Conservation (phyloP, 2,329 filamentous ascomycete species). For the Colletotrichum sp. region DNA sequence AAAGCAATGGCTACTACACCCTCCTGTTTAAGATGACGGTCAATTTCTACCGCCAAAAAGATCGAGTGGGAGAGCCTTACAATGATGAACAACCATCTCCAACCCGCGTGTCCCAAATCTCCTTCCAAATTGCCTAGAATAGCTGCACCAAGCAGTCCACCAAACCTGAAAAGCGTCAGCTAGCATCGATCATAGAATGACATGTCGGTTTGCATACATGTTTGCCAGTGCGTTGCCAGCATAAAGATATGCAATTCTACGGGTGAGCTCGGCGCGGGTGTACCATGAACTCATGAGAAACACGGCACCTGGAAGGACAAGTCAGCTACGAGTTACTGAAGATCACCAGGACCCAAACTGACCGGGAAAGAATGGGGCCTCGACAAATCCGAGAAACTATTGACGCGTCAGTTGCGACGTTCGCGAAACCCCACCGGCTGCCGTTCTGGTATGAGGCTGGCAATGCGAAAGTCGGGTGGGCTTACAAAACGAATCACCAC, state of each 20-base stretch:
- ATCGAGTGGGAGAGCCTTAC: not conserved
- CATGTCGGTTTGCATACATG: slow-evolving; percentile 28
- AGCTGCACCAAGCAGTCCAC: slow-evolving; percentile 54
- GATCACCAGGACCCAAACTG: not conserved
- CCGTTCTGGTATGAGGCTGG: not conserved
- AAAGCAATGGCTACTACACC: slow-evolving; percentile 44
- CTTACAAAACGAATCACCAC: slow-evolving; percentile 47
- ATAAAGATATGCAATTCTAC: slow-evolving; percentile 53
- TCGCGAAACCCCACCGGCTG: not conserved
- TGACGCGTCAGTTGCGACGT: not conserved
- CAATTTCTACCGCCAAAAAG: not conserved
- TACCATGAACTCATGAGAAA: slow-evolving; percentile 54
- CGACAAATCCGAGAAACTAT: slow-evolving; percentile 40
- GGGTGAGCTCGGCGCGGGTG: slow-evolving; percentile 45
- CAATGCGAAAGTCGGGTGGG: not conserved
- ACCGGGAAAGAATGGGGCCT: slow-evolving; percentile 56
- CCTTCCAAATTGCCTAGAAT: slow-evolving; percentile 48
- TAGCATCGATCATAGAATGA: not conserved
- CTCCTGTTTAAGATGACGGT: slow-evolving; percentile 29
- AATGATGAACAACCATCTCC: slow-evolving; percentile 37
- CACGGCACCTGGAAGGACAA: slow-evolving; percentile 36
- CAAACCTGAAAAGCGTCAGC: slow-evolving; percentile 37
- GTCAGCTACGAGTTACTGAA: not conserved
- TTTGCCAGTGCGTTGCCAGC: slow-evolving; percentile 52
- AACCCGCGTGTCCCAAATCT: slow-evolving; percentile 21